Percentiles rank a stretch among this genome's conserved stretches.
These are phyloP conservation scores for Fistulinella prunicolor DNA, from an alignment of 768 basidiomycete genomes.

Conservation along the genomic window DNA sequence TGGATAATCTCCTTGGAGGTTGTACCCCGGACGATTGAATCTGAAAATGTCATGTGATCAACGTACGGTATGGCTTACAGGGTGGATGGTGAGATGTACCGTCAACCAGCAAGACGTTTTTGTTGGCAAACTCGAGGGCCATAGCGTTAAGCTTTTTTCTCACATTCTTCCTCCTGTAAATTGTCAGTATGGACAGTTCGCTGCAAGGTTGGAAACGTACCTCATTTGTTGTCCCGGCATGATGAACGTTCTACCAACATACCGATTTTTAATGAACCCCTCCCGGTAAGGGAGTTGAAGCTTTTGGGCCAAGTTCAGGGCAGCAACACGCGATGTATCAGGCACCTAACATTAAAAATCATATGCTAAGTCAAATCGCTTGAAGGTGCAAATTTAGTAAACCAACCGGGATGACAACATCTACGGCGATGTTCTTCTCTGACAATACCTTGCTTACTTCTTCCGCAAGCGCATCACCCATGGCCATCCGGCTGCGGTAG, in stretches of 20 bases:
- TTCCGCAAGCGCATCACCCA: slow-evolving; percentile 93
- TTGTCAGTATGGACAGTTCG: slow-evolving; percentile 1
- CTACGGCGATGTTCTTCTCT: slow-evolving; percentile 67
- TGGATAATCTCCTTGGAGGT: slow-evolving; percentile 98
- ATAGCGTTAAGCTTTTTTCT: slow-evolving; percentile 95
- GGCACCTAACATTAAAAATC: slow-evolving; percentile 58
- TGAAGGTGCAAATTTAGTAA: neutral
- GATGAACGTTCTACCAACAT: slow-evolving; percentile 97
- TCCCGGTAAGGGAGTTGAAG: slow-evolving; percentile 90
- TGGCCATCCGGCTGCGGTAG: slow-evolving; percentile 97
- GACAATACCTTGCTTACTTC: slow-evolving; percentile 76
- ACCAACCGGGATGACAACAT: slow-evolving; percentile 92
- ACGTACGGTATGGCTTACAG: neutral
- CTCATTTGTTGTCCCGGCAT: slow-evolving; percentile 99
- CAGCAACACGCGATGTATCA: slow-evolving; percentile 95
- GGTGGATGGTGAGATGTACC: slow-evolving; percentile 45
- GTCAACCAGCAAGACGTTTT: slow-evolving; percentile 94
- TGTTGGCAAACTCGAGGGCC: slow-evolving; percentile 92
- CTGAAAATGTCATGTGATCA: slow-evolving; percentile 37
- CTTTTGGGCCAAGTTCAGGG: slow-evolving; percentile 91
- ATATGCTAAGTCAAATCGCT: neutral
- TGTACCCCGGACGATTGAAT: slow-evolving; percentile 97
- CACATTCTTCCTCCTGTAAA: slow-evolving; percentile 82
- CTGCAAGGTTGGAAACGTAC: slow-evolving; percentile 33
- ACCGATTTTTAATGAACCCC: slow-evolving; percentile 98